Evolutionary conservation across 176 grass and related monocot species (phyloP), one percentile per base, ranked within the genome.

Genomic region (Oryza punctata): DNA sequence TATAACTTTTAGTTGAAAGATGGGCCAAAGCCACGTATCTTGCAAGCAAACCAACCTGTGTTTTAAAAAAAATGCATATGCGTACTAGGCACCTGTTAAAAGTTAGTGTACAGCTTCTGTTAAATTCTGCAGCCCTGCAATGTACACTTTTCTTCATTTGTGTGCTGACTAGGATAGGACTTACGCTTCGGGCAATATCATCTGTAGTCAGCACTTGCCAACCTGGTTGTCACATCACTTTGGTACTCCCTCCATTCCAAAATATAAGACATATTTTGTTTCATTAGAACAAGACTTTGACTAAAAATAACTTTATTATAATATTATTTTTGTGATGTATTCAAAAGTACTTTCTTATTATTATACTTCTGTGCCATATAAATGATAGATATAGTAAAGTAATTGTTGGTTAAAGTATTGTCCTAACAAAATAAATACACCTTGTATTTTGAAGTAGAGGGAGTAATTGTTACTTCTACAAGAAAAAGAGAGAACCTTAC

Each of bases 121-220:
- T n/a, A 19, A 12, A 16, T 73, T 29, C 23, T 23, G 8, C 32
- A 40, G 63, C 27, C 18, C 50, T 63, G 7, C 16, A 11, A 12
- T 74, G 12, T 60, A 60, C 23, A 75, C 30, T 12, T 67, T 79
- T 83, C 63, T 70, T 26, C 52, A 59, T 85, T n/a, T 24, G 24
- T 71, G 65, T 70, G 32, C 71, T 81, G 71, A 50, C 12, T 83
- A 69, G 65, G 41, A 80, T 49, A 33, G 10, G 29, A 57, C 10
- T 18, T 75, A 16, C 50, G 26, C 37, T 44, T 16, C 27, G 67
- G 27, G 43, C 27, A 81, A 49, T 28, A 13, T 77, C 78, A 49
- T 27, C 33, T 45, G 46, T 29, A 75, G 37, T 15, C 19, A 60
- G 18, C 21, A 60, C 7, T 23, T 75, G 18, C 3, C 38, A 37